These are phyloP conservation scores for Talaromyces marneffei DNA, from an alignment of 2,329 filamentous ascomycete species.

Conservation along the genomic window DNA sequence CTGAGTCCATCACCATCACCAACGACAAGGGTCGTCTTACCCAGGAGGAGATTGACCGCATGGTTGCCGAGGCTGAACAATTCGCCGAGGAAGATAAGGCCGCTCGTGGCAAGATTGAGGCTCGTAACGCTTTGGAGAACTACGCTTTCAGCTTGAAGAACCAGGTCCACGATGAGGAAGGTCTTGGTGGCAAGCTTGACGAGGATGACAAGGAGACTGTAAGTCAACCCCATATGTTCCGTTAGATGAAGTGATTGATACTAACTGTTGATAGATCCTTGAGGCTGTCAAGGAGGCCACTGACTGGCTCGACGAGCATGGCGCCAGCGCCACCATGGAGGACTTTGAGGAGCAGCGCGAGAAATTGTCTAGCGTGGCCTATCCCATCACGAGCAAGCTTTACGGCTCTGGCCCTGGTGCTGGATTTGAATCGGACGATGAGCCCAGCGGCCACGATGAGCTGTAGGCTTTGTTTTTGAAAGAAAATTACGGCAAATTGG, in stretches of 20 bases:
- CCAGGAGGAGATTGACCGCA: slow-evolving; percentile 96
- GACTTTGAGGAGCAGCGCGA: slow-evolving; percentile 99
- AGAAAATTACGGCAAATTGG: slow-evolving; percentile 11
- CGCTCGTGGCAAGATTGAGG: slow-evolving; percentile 92
- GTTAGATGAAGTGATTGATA: slow-evolving; percentile 19
- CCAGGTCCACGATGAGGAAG: slow-evolving; percentile 95
- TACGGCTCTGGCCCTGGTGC: slow-evolving; percentile 62
- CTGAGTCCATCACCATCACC: slow-evolving; percentile 95
- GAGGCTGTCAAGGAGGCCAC: slow-evolving; percentile 95
- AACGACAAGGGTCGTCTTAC: slow-evolving; percentile 98
- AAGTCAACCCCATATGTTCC: slow-evolving; percentile 46
- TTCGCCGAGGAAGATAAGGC: slow-evolving; percentile 99
- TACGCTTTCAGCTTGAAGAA: slow-evolving; percentile 99
- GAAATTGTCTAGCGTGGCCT: slow-evolving; percentile 93
- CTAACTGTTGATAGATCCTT: slow-evolving; percentile 54
- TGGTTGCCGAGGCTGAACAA: slow-evolving; percentile 97
- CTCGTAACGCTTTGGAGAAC: slow-evolving; percentile 95
- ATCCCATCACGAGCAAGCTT: slow-evolving; percentile 98
- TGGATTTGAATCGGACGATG: slow-evolving; percentile 57
- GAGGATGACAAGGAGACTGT: slow-evolving; percentile 97
- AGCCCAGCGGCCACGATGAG: slow-evolving; percentile 66
- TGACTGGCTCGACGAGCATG: slow-evolving; percentile 97
- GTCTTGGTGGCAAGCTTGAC: slow-evolving; percentile 95
- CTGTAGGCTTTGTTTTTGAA: slow-evolving; percentile 52
- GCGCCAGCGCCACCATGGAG: slow-evolving; percentile 73